Conservation (phyloP, 1,284 basidiomycete species). For the Trametes hirsuta region DNA sequence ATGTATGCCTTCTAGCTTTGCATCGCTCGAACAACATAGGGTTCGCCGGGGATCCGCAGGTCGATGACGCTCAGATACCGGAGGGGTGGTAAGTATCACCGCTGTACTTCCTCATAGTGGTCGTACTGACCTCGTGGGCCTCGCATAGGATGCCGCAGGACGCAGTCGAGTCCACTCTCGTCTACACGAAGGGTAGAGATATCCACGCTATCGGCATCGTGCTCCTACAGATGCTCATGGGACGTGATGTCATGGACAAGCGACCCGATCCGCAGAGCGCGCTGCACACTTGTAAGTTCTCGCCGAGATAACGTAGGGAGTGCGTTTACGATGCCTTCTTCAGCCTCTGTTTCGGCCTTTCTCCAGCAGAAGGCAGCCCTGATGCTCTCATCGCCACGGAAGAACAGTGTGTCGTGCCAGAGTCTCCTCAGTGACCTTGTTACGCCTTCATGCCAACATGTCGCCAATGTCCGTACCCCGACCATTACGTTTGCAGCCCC, state of each 20-base stretch:
- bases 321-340: neutral
- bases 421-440: conserved; percentile 44
- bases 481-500: conserved; percentile 43
- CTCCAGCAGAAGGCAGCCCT: conserved; percentile 53
- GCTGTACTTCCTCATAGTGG: neutral
- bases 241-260: conserved; percentile 60
- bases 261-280: conserved; percentile 41
- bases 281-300: conserved; percentile 30
- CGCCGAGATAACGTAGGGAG: neutral
- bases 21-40: conserved; percentile 76
- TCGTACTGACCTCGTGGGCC: too few species aligned
- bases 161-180: conserved; percentile 66
- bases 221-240: conserved; percentile 76
- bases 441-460: conserved; percentile 27
- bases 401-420: conserved; percentile 53
- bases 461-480: conserved; percentile 33
- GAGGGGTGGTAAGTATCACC: conserved; percentile 58
- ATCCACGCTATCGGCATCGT: conserved; percentile 77
- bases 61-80: conserved; percentile 50
- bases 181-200: conserved; percentile 72
- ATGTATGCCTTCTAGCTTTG: conserved; percentile 67
- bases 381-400: conserved; percentile 64
- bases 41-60: conserved; percentile 37
- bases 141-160: conserved; percentile 63
- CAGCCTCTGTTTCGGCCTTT: conserved; percentile 54